These are phyloP conservation scores for Ceratorhiza oryzae-sativae DNA, from an alignment of 1,284 basidiomycete species.

Conservation along the genomic window DNA sequence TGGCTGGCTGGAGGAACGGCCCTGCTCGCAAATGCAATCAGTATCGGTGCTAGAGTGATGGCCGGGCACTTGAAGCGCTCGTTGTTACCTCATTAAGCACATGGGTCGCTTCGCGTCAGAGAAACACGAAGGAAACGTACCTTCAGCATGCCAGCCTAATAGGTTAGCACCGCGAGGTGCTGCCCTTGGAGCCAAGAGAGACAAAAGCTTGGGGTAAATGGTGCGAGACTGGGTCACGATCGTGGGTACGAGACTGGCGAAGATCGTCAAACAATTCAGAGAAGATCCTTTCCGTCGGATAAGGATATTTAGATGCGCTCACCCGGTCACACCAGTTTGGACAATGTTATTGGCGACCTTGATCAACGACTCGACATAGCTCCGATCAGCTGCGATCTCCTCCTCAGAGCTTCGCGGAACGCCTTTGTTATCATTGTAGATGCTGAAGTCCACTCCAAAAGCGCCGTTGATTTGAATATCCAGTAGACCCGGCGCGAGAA, in stretches of 20 bases:
- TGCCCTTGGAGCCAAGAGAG: neutral
- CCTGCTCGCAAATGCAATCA: slow-evolving; percentile 53
- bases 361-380: slow-evolving; percentile 72
- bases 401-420: neutral
- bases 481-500: slow-evolving; percentile 78
- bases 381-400: slow-evolving; percentile 60
- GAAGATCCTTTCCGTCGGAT: slow-evolving; percentile 4
- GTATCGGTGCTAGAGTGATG: neutral
- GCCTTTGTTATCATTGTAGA: slow-evolving; percentile 59
- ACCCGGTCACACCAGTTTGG: slow-evolving; percentile 89
- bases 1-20: slow-evolving; percentile 80
- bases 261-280: neutral
- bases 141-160: slow-evolving; percentile 35
- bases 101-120: neutral
- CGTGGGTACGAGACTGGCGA: slow-evolving; percentile 24
- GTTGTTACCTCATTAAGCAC: neutral
- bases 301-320: slow-evolving; percentile 51
- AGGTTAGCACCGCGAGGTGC: slow-evolving; percentile 27
- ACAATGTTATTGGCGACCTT: slow-evolving; percentile 76
- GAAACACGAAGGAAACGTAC: slow-evolving; percentile 16
- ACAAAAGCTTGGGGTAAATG: slow-evolving; percentile 35
- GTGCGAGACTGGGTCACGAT: slow-evolving; percentile 27
- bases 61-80: neutral
- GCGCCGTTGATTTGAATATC: slow-evolving; percentile 88
- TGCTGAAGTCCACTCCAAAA: slow-evolving; percentile 89